These are phyloP conservation scores for Ichthyophthirius multifiliis DNA, from an alignment of 169 alveolate species.

Conservation along the genomic window DNA sequence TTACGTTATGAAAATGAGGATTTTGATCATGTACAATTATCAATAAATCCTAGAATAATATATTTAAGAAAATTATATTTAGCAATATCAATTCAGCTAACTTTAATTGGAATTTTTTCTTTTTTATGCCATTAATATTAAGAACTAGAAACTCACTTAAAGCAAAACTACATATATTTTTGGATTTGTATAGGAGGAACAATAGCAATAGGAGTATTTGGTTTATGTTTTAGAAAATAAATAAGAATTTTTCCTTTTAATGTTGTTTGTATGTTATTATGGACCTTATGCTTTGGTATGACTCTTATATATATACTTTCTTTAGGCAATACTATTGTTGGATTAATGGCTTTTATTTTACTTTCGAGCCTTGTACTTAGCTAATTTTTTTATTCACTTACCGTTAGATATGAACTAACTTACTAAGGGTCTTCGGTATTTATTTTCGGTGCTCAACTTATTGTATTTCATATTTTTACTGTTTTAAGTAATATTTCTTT, in stretches of 20 bases:
- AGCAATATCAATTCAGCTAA: neutral
- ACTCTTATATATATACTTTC: neutral
- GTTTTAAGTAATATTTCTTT: neutral
- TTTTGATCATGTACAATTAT: neutral
- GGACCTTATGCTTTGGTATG: neutral
- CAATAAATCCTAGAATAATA: neutral
- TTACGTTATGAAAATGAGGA: too few species aligned
- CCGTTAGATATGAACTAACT: slow-evolving; percentile 2
- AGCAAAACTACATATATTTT: neutral
- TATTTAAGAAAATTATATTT: neutral
- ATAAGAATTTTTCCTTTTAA: neutral
- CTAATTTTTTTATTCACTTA: neutral
- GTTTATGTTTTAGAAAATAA: neutral
- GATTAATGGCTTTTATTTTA: neutral
- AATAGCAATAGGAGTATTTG: neutral
- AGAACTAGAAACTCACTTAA: neutral
- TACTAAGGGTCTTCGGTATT: neutral
- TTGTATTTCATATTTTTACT: neutral
- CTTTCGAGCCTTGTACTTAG: neutral
- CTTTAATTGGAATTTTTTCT: neutral
- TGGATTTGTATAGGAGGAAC: neutral
- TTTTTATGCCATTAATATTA: neutral
- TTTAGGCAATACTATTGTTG: neutral
- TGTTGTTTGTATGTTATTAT: neutral
- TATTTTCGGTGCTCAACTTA: neutral